Conservation (phyloP, 805 yeast genomes). For the Yamadazyma sp. region DNA sequence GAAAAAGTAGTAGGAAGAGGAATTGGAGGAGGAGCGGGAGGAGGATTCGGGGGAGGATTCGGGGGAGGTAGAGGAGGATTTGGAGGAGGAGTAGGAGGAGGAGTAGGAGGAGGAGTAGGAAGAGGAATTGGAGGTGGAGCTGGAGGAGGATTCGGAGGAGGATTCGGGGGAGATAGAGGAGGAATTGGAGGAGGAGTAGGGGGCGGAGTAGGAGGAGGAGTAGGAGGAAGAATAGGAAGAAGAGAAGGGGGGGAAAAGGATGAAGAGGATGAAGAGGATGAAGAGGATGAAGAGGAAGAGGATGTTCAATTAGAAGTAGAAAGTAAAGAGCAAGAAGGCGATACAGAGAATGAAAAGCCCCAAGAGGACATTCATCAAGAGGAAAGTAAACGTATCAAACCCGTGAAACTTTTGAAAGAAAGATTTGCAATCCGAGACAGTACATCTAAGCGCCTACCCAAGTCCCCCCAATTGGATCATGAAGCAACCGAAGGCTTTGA, state of each 20-base stretch:
- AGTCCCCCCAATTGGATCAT: too few relatives aligned
- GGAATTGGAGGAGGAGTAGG: background rate
- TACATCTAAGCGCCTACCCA: too few relatives aligned
- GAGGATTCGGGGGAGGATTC: background rate
- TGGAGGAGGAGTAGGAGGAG: background rate
- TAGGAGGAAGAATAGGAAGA: background rate
- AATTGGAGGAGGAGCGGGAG: constrained; percentile 1
- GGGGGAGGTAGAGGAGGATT: constrained; percentile 13
- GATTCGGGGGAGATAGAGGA: constrained; percentile 2
- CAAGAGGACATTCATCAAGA: too few relatives aligned
- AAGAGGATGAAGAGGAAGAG: too few relatives aligned
- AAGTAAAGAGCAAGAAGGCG: too few relatives aligned
- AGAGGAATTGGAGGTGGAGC: constrained; percentile 1
- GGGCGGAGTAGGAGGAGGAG: constrained; percentile 4
- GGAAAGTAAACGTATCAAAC: too few relatives aligned
- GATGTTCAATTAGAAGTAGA: too few relatives aligned
- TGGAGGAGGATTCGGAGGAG: background rate
- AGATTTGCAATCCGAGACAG: too few relatives aligned
- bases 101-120: constrained; percentile 1
- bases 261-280: constrained; percentile 5
- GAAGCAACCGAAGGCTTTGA: too few relatives aligned
- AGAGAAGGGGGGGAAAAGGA: background rate
- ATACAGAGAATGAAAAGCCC: too few relatives aligned
- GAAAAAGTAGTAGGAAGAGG: constrained; percentile 4
- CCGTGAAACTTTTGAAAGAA: too few relatives aligned